Conservation (phyloP, 805 yeast genomes). For the Lipomyces mesembrius region DNA sequence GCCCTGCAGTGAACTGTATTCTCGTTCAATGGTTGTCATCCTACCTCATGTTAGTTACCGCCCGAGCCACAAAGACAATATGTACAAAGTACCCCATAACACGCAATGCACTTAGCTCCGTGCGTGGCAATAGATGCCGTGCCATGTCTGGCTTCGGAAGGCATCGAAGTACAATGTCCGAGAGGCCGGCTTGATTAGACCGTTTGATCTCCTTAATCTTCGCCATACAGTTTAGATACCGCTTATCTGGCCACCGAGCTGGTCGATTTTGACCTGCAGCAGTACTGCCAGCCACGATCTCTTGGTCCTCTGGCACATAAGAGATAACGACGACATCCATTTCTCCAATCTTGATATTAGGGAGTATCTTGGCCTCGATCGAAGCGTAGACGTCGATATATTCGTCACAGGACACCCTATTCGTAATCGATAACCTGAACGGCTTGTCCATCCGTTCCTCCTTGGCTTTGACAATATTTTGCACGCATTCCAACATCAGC, state of each 20-base stretch:
- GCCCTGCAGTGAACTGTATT: slow-evolving; percentile 80
- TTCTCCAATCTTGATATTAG: slow-evolving; percentile 65
- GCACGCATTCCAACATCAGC: slow-evolving; percentile 90
- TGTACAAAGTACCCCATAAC: slow-evolving; percentile 59
- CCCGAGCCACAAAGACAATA: not conserved
- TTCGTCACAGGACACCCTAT: slow-evolving; percentile 79
- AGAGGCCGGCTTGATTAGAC: slow-evolving; percentile 60
- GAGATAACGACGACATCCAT: slow-evolving; percentile 75
- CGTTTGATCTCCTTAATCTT: slow-evolving; percentile 75
- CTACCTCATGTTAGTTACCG: slow-evolving; percentile 39
- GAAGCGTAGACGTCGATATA: slow-evolving; percentile 87
- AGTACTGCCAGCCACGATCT: slow-evolving; percentile 11
- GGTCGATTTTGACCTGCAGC: slow-evolving; percentile 8
- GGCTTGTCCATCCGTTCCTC: slow-evolving; percentile 63
- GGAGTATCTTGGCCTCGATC: slow-evolving; percentile 56
- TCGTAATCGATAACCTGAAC: slow-evolving; percentile 71
- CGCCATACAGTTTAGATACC: slow-evolving; percentile 66
- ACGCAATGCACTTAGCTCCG: slow-evolving; percentile 67
- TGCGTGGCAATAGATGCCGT: slow-evolving; percentile 63
- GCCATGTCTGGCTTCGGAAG: slow-evolving; percentile 54
- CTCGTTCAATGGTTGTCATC: slow-evolving; percentile 92
- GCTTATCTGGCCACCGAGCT: slow-evolving; percentile 33
- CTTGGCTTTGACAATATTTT: slow-evolving; percentile 75
- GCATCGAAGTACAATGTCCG: slow-evolving; percentile 77
- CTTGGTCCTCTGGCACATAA: slow-evolving; percentile 50